A percentile compares a stretch with the other conserved stretches of the same genome.
These are phyloP conservation scores for Botrytis aclada DNA, from an alignment of 2,329 filamentous ascomycete genomes.

Conservation along the genomic window DNA sequence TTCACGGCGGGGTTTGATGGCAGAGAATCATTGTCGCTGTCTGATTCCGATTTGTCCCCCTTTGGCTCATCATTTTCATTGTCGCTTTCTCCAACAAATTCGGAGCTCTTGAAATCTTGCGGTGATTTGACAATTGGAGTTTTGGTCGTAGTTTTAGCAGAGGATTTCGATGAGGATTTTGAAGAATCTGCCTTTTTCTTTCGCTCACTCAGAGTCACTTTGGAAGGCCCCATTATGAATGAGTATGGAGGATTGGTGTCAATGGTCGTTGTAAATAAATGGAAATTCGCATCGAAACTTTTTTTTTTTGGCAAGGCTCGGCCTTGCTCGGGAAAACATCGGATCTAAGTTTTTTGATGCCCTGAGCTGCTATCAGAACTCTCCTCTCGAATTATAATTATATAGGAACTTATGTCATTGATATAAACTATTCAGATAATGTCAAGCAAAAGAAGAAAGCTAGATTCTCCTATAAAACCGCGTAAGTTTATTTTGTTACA, in stretches of 20 bases:
- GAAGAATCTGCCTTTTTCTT: slow-evolving; percentile 26
- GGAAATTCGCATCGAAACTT: slow-evolving; percentile 18
- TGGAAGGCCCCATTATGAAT: slow-evolving; percentile 25
- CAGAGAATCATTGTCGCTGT: slow-evolving; percentile 29
- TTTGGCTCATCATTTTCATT: slow-evolving; percentile 28
- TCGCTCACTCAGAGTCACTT: slow-evolving; percentile 23
- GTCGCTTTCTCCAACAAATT: slow-evolving; percentile 35
- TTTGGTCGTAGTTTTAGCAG: not conserved
- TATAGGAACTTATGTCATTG: not conserved
- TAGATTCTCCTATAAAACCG: slow-evolving; percentile 39
- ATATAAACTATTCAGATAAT: not conserved
- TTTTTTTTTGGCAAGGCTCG: slow-evolving; percentile 27
- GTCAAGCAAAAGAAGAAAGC: slow-evolving; percentile 43
- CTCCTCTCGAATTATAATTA: not conserved
- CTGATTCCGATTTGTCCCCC: slow-evolving; percentile 23
- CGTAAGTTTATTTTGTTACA: slow-evolving; percentile 35
- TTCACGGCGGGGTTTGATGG: slow-evolving; percentile 22
- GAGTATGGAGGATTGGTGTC: not conserved
- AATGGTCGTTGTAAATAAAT: slow-evolving; percentile 8
- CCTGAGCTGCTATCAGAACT: slow-evolving; percentile 2
- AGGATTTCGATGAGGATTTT: slow-evolving; percentile 20
- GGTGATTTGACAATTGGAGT: slow-evolving; percentile 11
- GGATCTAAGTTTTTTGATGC: slow-evolving; percentile 22
- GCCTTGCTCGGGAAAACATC: slow-evolving; percentile 18
- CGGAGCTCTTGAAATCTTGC: slow-evolving; percentile 31